Base-by-base conservation (phyloP, 1,139 yeast genomes). In the Yamadazyma siamensis region DNA sequence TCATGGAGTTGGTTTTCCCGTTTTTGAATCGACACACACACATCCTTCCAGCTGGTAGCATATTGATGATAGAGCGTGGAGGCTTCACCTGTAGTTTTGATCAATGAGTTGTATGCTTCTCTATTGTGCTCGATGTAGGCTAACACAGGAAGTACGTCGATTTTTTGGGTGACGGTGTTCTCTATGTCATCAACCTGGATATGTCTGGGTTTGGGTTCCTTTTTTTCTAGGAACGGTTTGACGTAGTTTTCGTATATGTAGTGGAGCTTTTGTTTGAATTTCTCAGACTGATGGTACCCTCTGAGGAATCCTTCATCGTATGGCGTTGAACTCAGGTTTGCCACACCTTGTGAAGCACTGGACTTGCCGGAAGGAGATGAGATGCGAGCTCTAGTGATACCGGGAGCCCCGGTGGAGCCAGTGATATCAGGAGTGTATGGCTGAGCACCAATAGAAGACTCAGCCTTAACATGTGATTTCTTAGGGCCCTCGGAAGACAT, bases 31-130 rank as follows among this genome's bases (percentile, higher is more conserved):
- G 49, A 40, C 2, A 47, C 52, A 14, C 64, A 49, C 0, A 61
- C 44, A 28, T 69, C 75, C 13, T 53, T 50, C 71, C 80, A 68
- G 3, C 59, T 47, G 0, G 54, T 35, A 1, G 54, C 47, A 34
- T 47, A 51, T 21, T 55, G 52, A 33, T 63, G 69, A 39, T 44
- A 65, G 0, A 39, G 28, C 4, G 60, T 48, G 1, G 72, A 59
- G 26, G 44, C 39, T 9, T 36, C 39, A 1, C 71, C 59, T 0
- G 64, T 40, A 12, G 45, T 40, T 2, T 43, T 38, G 3, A 52
- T 44, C 24, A 60, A 39, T 27, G 53, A 61, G 7, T 46, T 43
- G 20, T 61, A 46, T 0, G 64, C 69, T 17, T 54, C 56, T 5
- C 47, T 44, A 33, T 57, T 61, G 26, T 49, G 55, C 19, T 53